Conservation (phyloP, 176 grass and related monocot genomes). For the Carex cristatella region DNA sequence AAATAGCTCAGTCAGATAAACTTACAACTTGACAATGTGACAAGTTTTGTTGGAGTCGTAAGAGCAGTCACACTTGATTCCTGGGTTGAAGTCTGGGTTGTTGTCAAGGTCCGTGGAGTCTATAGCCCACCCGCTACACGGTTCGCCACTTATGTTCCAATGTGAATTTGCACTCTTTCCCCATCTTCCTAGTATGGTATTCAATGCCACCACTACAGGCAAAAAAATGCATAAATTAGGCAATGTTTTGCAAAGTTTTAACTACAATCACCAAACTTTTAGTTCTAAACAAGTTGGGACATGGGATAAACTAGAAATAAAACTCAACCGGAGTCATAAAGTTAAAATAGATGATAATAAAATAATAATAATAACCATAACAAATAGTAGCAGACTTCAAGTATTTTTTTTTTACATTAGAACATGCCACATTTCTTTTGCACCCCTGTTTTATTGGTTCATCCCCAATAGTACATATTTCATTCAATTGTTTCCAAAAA, state of each 20-base stretch:
- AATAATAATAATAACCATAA: no score
- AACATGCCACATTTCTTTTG: not conserved
- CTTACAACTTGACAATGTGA: constrained; percentile 33
- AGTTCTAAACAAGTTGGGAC: not conserved
- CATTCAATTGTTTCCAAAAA: not conserved
- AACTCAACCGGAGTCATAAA: no score
- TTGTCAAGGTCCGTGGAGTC: not conserved
- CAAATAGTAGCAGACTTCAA: not conserved
- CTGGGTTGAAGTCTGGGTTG: constrained; percentile 8
- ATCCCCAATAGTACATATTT: not conserved
- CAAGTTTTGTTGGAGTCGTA: constrained; percentile 24
- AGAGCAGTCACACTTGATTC: constrained; percentile 28
- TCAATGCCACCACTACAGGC: constrained; percentile 27
- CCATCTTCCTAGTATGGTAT: constrained; percentile 23
- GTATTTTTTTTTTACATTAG: not conserved
- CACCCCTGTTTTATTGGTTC: not conserved
- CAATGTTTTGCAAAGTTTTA: not conserved
- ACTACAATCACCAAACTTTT: not conserved
- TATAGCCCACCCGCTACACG: constrained; percentile 26
- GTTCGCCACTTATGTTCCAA: constrained; percentile 41
- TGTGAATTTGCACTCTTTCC: not conserved
- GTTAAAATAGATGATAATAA: no score
- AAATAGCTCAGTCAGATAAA: not conserved
- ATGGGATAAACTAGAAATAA: no score
- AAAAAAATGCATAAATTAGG: not conserved